phyloP scores from a whole-genome alignment of 306 rosid species.

The Hippophae tibetana region DNA sequence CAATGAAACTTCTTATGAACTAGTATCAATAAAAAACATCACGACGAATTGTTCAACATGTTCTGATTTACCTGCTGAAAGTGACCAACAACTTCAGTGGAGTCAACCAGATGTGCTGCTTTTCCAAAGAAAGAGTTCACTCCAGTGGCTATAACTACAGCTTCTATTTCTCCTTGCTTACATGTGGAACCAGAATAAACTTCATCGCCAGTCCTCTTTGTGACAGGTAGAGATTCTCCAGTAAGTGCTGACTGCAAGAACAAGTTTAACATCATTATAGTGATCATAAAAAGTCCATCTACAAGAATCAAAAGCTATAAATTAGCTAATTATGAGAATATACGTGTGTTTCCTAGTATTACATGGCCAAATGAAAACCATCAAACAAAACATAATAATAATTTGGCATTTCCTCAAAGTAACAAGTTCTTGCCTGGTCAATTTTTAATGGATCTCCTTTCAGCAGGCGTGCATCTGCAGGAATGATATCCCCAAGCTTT shows the following conservation, averaged over 20 bases:
- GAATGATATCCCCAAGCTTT: constrained; percentile 79
- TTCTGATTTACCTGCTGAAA: constrained; percentile 52
- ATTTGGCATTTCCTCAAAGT: background rate
- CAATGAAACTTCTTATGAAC: no score
- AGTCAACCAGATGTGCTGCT: constrained; percentile 79
- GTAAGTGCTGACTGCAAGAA: constrained; percentile 78
- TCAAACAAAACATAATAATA: background rate
- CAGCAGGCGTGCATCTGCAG: constrained; percentile 87
- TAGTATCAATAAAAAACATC: no score
- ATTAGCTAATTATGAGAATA: no score
- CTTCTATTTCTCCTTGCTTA: constrained; percentile 84
- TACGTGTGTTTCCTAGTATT: background rate
- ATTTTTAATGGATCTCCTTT: constrained; percentile 80
- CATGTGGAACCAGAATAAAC: constrained; percentile 82
- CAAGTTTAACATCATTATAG: constrained; percentile 17
- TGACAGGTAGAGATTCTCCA: constrained; percentile 79
- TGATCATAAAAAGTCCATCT: background rate
- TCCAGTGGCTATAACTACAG: constrained; percentile 84
- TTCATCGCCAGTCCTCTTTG: constrained; percentile 66
- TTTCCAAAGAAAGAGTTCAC: constrained; percentile 72
- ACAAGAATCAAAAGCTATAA: no score
- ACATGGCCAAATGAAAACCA: background rate
- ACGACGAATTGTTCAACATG: background rate
- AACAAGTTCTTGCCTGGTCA: constrained; percentile 58
- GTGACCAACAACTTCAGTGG: constrained; percentile 62